These are phyloP conservation scores for Tetrastigma voinierianum DNA, from an alignment of 164 flowering plant genomes.

Conservation along the genomic window DNA sequence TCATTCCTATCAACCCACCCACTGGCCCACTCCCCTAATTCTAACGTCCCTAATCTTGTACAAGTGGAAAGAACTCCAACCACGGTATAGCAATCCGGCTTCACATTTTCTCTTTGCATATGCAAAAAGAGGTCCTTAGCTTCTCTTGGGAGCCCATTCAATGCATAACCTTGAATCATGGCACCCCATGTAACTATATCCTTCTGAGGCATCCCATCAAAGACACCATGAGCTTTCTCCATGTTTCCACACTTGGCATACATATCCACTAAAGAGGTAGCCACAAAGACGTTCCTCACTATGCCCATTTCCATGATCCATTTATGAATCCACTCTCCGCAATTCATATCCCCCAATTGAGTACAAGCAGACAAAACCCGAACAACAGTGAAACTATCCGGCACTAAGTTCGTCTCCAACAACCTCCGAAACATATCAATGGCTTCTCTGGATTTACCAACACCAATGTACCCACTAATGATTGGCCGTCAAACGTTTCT, in stretches of 20 bases:
- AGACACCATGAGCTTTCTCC: conserved; percentile 21
- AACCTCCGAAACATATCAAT: conserved; percentile 22
- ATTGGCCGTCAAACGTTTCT: conserved; percentile 34
- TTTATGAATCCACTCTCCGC: conserved; percentile 25
- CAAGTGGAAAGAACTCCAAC: conserved; percentile 34
- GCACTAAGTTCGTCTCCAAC: conserved; percentile 21
- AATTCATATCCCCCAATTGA: conserved; percentile 17
- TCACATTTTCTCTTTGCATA: conserved; percentile 23
- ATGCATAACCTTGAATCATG: conserved; percentile 37
- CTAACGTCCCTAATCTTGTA: conserved; percentile 32
- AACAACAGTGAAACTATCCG: conserved; percentile 26
- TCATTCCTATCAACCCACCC: conserved; percentile 21
- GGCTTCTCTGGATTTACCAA: conserved; percentile 19
- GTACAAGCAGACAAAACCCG: conserved; percentile 26
- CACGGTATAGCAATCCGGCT: conserved; percentile 30
- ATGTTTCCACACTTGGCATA: conserved; percentile 33
- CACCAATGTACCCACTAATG: conserved; percentile 24
- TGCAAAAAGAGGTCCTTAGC: conserved; percentile 21
- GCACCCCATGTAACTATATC: conserved; percentile 34
- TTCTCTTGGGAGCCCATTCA: conserved; percentile 30
- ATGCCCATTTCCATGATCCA: conserved; percentile 20
- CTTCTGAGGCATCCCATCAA: conserved; percentile 27
- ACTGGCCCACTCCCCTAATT: conserved; percentile 30
- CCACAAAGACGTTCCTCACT: conserved; percentile 31
- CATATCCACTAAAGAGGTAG: conserved; percentile 33